Evolutionary conservation across 495 filamentous ascomycete species (phyloP).

Genomic region (Astrocystis sublimbata): DNA sequence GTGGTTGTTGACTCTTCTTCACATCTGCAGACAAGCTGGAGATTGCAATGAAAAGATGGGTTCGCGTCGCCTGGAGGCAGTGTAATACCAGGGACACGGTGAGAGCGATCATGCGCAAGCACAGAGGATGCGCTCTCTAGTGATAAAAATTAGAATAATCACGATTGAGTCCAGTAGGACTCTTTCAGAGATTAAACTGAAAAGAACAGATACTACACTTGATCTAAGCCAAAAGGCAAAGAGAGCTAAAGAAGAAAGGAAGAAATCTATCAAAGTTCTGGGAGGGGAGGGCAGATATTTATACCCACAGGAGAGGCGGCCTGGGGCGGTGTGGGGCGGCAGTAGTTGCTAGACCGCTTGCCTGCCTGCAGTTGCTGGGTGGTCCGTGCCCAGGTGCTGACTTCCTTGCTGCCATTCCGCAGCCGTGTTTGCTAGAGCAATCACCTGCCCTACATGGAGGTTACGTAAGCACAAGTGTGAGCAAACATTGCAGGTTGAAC

Average conservation of each 20-base stretch:
- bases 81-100: conserved; percentile 89
- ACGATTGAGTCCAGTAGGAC: conserved; percentile 69
- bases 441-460: too few species aligned
- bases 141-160: conserved; percentile 84
- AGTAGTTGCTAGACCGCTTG: background rate
- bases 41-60: conserved; percentile 52
- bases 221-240: conserved; percentile 87
- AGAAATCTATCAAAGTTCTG: conserved; percentile 21
- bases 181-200: conserved; percentile 87
- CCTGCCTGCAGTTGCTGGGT: background rate
- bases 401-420: background rate
- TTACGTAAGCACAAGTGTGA: too few species aligned
- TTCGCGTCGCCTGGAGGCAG: conserved; percentile 85
- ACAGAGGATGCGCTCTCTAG: conserved; percentile 62
- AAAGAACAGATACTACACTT: conserved; percentile 99
- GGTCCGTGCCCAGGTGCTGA: background rate
- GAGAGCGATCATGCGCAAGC: conserved; percentile 74
- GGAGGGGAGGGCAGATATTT: conserved; percentile 14
- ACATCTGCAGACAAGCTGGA: conserved; percentile 57
- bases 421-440: too few species aligned
- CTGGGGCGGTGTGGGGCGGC: conserved; percentile 13
- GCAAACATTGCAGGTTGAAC: too few species aligned
- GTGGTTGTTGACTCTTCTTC: conserved; percentile 63
- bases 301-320: background rate
- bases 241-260: conserved; percentile 48